A percentile compares a stretch with the other conserved stretches of the same genome.
These are phyloP conservation scores for Yamadazyma olivae DNA, from an alignment of 805 yeast genomes.

Conservation along the genomic window DNA sequence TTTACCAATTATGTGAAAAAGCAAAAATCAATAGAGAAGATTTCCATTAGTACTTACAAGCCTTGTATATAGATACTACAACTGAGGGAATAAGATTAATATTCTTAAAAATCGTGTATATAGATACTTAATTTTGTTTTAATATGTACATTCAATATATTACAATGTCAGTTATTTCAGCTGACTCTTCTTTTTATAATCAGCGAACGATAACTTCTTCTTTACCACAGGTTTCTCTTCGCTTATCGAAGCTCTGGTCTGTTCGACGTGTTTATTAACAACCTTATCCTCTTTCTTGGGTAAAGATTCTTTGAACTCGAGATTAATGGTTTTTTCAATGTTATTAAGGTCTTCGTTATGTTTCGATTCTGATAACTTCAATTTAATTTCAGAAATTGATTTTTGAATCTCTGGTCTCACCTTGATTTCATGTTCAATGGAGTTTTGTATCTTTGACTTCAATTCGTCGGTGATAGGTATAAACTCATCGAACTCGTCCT, in stretches of 20 bases:
- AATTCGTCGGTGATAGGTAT: constrained; percentile 8
- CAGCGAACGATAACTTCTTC: constrained; percentile 69
- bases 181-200: constrained; percentile 56
- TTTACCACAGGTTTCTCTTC: constrained; percentile 15
- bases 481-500: background rate
- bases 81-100: too few species aligned
- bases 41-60: background rate
- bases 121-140: too few species aligned
- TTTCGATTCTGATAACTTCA: constrained; percentile 8
- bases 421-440: constrained; percentile 11
- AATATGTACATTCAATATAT: background rate
- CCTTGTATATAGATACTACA: background rate
- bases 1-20: constrained; percentile 66
- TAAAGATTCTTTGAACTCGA: constrained; percentile 1
- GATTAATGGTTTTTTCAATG: constrained; percentile 5
- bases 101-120: too few species aligned
- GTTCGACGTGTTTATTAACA: constrained; percentile 5
- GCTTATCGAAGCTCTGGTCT: constrained; percentile 6
- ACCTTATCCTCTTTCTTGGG: constrained; percentile 4
- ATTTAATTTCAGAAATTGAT: constrained; percentile 11
- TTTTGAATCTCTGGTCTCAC: constrained; percentile 12
- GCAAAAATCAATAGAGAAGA: constrained; percentile 43
- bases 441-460: constrained; percentile 8
- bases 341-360: constrained; percentile 1
- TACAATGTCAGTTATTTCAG: constrained; percentile 21